These are phyloP conservation scores for Baorangia bicolor DNA, from an alignment of 768 basidiomycete genomes.

Conservation along the genomic window DNA sequence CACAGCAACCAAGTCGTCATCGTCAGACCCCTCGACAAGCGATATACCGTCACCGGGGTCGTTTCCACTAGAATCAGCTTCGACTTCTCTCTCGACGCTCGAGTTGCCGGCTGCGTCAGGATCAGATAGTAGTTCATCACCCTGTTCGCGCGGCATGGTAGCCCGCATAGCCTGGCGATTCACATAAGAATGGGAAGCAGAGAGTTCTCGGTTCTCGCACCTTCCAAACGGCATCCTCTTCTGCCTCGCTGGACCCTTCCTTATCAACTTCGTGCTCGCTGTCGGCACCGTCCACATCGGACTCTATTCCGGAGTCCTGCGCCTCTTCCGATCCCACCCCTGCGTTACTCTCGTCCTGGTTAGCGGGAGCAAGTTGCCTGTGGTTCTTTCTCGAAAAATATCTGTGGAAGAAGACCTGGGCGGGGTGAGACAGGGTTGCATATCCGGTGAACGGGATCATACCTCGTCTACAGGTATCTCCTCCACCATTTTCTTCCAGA, in stretches of 20 bases:
- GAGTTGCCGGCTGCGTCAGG: constrained; percentile 32
- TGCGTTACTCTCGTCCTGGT: constrained; percentile 31
- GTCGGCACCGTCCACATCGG: constrained; percentile 16
- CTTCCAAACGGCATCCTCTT: constrained; percentile 87
- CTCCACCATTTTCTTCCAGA: constrained; percentile 64
- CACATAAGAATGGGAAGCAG: not conserved
- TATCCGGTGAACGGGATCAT: constrained; percentile 6
- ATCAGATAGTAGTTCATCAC: constrained; percentile 32
- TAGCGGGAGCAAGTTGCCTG: constrained; percentile 47
- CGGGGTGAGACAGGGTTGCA: not conserved
- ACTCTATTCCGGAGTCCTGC: constrained; percentile 23
- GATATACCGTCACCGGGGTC: constrained; percentile 48
- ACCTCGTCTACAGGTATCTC: constrained; percentile 90
- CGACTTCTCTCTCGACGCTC: constrained; percentile 32
- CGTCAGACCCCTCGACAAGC: constrained; percentile 64
- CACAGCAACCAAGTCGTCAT: constrained; percentile 64
- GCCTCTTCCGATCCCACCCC: constrained; percentile 20
- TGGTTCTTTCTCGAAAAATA: constrained; percentile 77
- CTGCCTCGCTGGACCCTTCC: constrained; percentile 44
- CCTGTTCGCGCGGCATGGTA: constrained; percentile 65
- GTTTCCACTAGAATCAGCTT: constrained; percentile 29
- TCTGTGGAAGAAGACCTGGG: constrained; percentile 85
- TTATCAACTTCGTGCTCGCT: constrained; percentile 39
- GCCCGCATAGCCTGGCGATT: constrained; percentile 77
- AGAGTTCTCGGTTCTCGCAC: constrained; percentile 38